A percentile compares a stretch with the other conserved stretches of the same genome.
These are phyloP conservation scores for Ganoderma leucocontextum DNA, from an alignment of 1,284 basidiomycete genomes.

Conservation along the genomic window DNA sequence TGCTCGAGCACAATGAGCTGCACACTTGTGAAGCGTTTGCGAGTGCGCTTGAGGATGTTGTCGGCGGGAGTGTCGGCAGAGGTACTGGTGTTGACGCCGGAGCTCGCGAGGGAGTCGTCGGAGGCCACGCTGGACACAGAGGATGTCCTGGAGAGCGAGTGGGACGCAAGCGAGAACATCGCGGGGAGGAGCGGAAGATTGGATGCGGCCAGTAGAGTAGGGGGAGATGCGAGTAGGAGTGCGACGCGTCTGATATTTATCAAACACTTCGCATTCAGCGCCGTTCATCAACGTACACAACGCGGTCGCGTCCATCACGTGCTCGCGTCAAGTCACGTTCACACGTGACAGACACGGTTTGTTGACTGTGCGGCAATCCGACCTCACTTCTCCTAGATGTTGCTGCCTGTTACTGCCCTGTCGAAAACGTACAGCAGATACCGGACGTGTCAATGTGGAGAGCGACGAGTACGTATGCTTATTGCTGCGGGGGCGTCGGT, in stretches of 20 bases:
- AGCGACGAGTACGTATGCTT: background rate
- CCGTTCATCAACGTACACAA: conserved; percentile 32
- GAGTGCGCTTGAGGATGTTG: conserved; percentile 54
- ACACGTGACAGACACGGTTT: conserved; percentile 35
- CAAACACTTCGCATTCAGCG: conserved; percentile 3
- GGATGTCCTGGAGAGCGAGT: conserved; percentile 38
- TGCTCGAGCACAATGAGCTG: conserved; percentile 79
- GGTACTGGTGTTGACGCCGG: conserved; percentile 28
- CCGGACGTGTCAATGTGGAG: too few species aligned
- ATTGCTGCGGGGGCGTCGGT: background rate
- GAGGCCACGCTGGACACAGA: conserved; percentile 40
- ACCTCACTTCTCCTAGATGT: background rate
- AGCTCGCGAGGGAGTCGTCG: conserved; percentile 34
- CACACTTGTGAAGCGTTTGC: conserved; percentile 71
- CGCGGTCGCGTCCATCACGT: conserved; percentile 30
- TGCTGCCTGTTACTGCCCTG: background rate
- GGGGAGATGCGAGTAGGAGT: conserved; percentile 10
- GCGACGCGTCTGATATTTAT: conserved; percentile 28
- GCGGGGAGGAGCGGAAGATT: background rate
- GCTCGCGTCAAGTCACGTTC: conserved; percentile 23
- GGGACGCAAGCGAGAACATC: conserved; percentile 19
- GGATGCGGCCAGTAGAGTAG: background rate
- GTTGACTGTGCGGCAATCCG: conserved; percentile 22
- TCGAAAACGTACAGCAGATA: background rate
- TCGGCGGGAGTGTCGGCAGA: conserved; percentile 21